Evolutionary conservation across 768 basidiomycete species (phyloP).

Genomic region (Pisolithus albus): DNA sequence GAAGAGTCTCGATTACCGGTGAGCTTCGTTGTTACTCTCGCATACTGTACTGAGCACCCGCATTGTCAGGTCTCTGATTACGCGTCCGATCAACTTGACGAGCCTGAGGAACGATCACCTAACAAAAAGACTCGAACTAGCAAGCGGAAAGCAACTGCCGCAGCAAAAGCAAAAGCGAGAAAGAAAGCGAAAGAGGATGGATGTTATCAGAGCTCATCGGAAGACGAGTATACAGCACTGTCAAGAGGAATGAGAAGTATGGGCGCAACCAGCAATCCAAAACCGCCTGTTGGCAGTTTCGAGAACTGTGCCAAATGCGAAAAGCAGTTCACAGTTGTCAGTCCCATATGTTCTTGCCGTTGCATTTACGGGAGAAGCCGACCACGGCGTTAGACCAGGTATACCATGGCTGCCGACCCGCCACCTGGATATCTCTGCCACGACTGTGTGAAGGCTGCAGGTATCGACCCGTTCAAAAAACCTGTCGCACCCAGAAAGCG

Average conservation of each 20-base stretch:
- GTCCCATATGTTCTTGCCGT: constrained; percentile 19
- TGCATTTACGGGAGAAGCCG: not conserved
- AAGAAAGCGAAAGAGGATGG: constrained; percentile 38
- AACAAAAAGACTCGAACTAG: constrained; percentile 52
- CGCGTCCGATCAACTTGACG: constrained; percentile 73
- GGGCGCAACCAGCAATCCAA: constrained; percentile 28
- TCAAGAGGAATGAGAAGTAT: constrained; percentile 42
- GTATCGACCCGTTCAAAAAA: constrained; percentile 84
- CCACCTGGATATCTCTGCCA: constrained; percentile 81
- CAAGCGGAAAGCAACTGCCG: constrained; percentile 35
- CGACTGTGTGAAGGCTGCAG: constrained; percentile 70
- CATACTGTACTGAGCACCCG: not conserved
- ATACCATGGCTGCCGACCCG: constrained; percentile 68
- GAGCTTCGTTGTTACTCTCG: not conserved
- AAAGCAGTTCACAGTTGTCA: constrained; percentile 83
- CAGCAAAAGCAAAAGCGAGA: constrained; percentile 34
- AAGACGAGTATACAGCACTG: constrained; percentile 62
- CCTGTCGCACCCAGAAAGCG: constrained; percentile 54
- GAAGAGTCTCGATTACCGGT: too few species aligned
- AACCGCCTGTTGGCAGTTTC: constrained; percentile 73
- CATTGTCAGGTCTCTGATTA: constrained; percentile 35
- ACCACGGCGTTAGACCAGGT: constrained; percentile 56
- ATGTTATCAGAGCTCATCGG: constrained; percentile 47
- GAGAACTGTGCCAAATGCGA: constrained; percentile 75
- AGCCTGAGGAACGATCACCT: constrained; percentile 37